These are phyloP conservation scores for Aspergillus aculeatus DNA, from an alignment of 2,329 filamentous ascomycete genomes.

Conservation along the genomic window DNA sequence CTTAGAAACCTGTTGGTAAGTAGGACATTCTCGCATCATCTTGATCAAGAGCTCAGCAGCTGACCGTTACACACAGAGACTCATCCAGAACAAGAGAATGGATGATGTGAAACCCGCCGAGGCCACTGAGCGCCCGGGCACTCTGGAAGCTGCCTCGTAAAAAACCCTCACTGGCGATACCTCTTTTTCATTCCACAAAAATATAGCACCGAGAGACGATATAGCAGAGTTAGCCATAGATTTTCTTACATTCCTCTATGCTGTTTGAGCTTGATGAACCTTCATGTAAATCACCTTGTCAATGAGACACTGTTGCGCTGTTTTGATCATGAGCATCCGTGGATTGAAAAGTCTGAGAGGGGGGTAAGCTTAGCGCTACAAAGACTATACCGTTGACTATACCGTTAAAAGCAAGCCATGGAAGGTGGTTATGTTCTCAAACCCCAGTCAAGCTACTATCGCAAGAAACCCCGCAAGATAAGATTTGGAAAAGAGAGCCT, in stretches of 20 bases:
- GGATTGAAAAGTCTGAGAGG: background rate
- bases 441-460: background rate
- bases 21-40: conserved; percentile 22
- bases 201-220: conserved; percentile 12
- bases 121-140: conserved; percentile 43
- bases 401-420: background rate
- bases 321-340: background rate
- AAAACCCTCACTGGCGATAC: conserved; percentile 6
- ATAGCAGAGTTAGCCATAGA: conserved; percentile 15
- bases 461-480: background rate
- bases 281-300: background rate
- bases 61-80: conserved; percentile 31
- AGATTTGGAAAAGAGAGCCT: background rate
- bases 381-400: background rate
- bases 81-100: conserved; percentile 45
- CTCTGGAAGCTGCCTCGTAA: conserved; percentile 36
- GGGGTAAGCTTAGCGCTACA: background rate
- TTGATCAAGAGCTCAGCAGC: conserved; percentile 1
- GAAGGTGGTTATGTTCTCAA: background rate
- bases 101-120: conserved; percentile 42
- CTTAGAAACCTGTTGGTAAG: conserved; percentile 83
- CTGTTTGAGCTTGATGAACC: conserved; percentile 1
- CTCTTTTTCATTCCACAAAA: background rate
- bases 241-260: conserved; percentile 6
- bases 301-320: background rate